A percentile compares a stretch with the other conserved stretches of the same genome.
Evolutionary conservation across 148 eudicot genomes (phyloP).

Genomic region (Rhododendron kiyosumense): DNA sequence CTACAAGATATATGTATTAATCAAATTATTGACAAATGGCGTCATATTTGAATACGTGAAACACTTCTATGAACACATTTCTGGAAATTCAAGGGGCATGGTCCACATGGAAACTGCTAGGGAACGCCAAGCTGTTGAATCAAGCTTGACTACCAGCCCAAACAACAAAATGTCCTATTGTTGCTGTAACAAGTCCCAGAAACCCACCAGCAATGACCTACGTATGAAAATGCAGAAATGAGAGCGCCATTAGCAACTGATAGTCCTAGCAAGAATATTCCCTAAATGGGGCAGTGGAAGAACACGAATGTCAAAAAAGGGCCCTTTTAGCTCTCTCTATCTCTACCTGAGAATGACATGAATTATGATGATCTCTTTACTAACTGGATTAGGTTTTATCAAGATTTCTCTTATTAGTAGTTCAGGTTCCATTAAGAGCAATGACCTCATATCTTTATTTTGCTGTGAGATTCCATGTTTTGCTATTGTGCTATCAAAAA

Average conservation of each 20-base stretch:
- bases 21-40: not conserved
- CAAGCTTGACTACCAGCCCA: conserved; percentile 4
- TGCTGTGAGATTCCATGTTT: not conserved
- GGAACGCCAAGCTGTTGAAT: not conserved
- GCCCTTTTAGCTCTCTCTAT: not conserved
- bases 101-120: not conserved
- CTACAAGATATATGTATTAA: not conserved
- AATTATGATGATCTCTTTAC: too few species aligned
- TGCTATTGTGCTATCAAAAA: not conserved
- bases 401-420: not conserved
- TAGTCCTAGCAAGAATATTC: not conserved
- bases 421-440: not conserved
- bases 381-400: not conserved
- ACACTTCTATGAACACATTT: not conserved
- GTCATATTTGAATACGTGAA: not conserved
- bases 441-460: not conserved
- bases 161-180: conserved; percentile 32
- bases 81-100: not conserved
- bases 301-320: not conserved
- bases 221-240: not conserved
- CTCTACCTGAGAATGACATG: not conserved
- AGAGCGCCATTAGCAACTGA: not conserved
- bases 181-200: conserved; percentile 55
- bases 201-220: conserved; percentile 81
- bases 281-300: not conserved